Base-by-base conservation (phyloP, 768 basidiomycete genomes). In the Mycena vulgaris region DNA sequence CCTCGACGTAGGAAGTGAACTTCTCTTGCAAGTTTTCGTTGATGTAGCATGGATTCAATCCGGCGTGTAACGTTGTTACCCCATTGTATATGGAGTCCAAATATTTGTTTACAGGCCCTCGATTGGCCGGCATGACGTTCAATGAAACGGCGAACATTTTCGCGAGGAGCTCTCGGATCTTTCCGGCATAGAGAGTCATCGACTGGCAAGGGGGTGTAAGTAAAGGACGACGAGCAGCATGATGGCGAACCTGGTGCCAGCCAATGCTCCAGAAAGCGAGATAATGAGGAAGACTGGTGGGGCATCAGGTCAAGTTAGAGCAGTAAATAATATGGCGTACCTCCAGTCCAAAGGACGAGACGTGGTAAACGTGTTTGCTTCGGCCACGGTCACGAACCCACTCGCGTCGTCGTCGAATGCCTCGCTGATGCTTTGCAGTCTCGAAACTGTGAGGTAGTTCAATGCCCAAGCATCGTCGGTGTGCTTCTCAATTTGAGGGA, bases 321-420 rank as follows among this genome's bases (percentile, higher is more conserved):
- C 7, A 39, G 39, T n/a, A 39, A 39, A 39, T 16, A 39, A 39
- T 39, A 39, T 16, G 14, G 17, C 14, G 39, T 39, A 39, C 39
- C 39, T 80, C 81, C 81, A 83, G 17, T 75, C 79, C 33, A 73
- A 37, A 0, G 82, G 83, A 4, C 78, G 73, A n/a, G 74, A 57
- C 2, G 68, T 31, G 0, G 79, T 80, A 55, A 83, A 82, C 0
- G 60, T 56, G 56, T 83, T 83, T 0, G 78, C 80, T 37, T 82
- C 82, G 11, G 69, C 68, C 14, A 66, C 76, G 0, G 60, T 81
- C 11, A 83, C 69, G 51, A 79, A 84, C 0, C 83, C 82, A 13
- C 79, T 80, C 0, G 75, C 78, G 66, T 85, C 83, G 35, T 80
- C 80, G 40, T 85, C 83, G 49, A 85, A 79, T 2, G 62, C 64